phyloP scores from a whole-genome alignment of 805 yeast species.

The Candida montana region DNA sequence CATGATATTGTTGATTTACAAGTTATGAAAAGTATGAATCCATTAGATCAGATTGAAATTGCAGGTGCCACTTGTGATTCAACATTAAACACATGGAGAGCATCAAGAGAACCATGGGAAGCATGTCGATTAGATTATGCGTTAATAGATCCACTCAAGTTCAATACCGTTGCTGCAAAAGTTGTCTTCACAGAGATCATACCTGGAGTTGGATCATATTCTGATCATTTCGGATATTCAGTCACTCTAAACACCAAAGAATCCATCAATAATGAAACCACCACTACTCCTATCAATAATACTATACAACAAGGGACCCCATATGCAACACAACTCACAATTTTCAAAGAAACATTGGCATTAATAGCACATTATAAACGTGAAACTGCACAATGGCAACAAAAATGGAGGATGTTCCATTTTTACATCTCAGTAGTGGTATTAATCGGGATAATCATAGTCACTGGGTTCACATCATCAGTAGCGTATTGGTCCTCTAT shows the following conservation, averaged over 20 bases:
- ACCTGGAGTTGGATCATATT: constrained; percentile 66
- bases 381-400: constrained; percentile 58
- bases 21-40: constrained; percentile 40
- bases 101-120: constrained; percentile 25
- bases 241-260: constrained; percentile 31
- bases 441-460: constrained; percentile 48
- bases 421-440: constrained; percentile 50
- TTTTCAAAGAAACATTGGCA: constrained; percentile 1
- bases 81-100: constrained; percentile 80
- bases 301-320: no score
- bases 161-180: constrained; percentile 53
- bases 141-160: constrained; percentile 52
- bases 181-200: constrained; percentile 72
- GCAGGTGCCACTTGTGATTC: constrained; percentile 95
- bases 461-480: constrained; percentile 53
- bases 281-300: not conserved
- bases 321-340: constrained; percentile 4
- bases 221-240: constrained; percentile 88
- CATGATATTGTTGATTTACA: constrained; percentile 44
- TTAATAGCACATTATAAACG: constrained; percentile 35
- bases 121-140: constrained; percentile 89
- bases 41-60: constrained; percentile 54
- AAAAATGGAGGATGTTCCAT: constrained; percentile 59
- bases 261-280: not conserved
- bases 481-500: constrained; percentile 58